Evolutionary conservation across 768 basidiomycete genomes (phyloP), one percentile per base, ranked within the genome.

Genomic region (Leucocoprinus birnbaumii): DNA sequence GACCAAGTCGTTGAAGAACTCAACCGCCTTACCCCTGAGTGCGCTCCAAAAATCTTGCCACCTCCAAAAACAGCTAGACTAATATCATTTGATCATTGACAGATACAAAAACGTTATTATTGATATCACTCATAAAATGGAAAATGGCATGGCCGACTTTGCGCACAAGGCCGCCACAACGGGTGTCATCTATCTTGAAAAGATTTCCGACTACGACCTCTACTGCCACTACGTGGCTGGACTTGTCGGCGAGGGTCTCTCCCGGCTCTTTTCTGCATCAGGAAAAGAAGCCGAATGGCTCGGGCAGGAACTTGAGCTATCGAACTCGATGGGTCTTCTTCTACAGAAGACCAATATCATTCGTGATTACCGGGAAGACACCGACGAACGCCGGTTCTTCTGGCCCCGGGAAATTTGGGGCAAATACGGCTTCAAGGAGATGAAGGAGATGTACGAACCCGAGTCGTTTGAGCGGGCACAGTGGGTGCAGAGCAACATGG

Each of bases 191-290:
- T 87, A 87, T 63, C 79, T 97, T 52, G 80, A 84, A 43, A 84
- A 87, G 5, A 71, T 94, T 51, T 76, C 84, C 35, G 94, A 97
- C 61, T 99, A 94, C 73, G 93, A 98, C 68, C 80, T 99, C 13
- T 99, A 99, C 71, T 99, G 96, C 68, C 96, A 99, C 70, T 98
- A 94, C 66, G 96, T 98, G 61, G 96, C 96, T 0, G 96, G 96
- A 2, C 87, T 99, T 54, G 96, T 98, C 56, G 96, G 96, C 34
- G 95, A 98, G 69, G 95, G 95, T 44, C 82, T 96, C 27, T 93
- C 91, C 0, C 84, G 92, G 11, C 77, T 98, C 41, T 96, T 93
- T 75, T 76, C 89, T 14, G 89, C 89, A 3, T 91, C 93, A 4
- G 83, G 83, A 22, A 94, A 93, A 65, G 95, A 98, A 68, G 78